Percentiles rank a stretch among this genome's conserved stretches.
These are phyloP conservation scores for Tetrapisispora namnaoensis DNA, from an alignment of 805 yeast genomes.

Conservation along the genomic window DNA sequence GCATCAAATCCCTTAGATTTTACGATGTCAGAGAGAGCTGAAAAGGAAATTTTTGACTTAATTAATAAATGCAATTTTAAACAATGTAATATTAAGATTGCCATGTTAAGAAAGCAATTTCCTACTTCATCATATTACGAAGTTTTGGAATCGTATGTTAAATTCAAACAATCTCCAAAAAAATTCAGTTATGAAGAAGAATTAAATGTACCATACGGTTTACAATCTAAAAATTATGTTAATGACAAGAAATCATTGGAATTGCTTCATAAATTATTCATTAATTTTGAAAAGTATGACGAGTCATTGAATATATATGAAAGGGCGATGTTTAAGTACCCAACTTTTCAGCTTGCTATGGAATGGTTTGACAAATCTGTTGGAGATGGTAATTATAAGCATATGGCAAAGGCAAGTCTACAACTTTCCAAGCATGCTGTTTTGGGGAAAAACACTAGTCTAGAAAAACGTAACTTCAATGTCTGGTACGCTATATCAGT, in stretches of 20 bases:
- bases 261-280: conserved; percentile 38
- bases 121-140: conserved; percentile 50
- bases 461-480: conserved; percentile 26
- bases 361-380: conserved; percentile 52
- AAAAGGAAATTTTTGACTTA: conserved; percentile 33
- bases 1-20: neutral
- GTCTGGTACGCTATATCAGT: conserved; percentile 49
- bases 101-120: conserved; percentile 38
- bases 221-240: conserved; percentile 15
- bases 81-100: conserved; percentile 35
- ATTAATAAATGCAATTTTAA: conserved; percentile 45
- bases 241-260: conserved; percentile 46
- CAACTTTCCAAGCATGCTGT: conserved; percentile 21
- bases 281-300: conserved; percentile 27
- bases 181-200: conserved; percentile 27
- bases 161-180: conserved; percentile 21
- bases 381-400: conserved; percentile 37
- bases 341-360: conserved; percentile 37
- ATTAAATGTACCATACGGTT: conserved; percentile 20
- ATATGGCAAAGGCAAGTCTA: conserved; percentile 47
- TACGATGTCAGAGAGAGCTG: conserved; percentile 22
- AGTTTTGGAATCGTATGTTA: conserved; percentile 27
- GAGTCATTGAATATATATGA: conserved; percentile 46
- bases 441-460: neutral
- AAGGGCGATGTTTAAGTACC: conserved; percentile 47